phyloP scores from a whole-genome alignment of 2,329 filamentous ascomycete species.

The Ophiostoma himal-ulmi region DNA sequence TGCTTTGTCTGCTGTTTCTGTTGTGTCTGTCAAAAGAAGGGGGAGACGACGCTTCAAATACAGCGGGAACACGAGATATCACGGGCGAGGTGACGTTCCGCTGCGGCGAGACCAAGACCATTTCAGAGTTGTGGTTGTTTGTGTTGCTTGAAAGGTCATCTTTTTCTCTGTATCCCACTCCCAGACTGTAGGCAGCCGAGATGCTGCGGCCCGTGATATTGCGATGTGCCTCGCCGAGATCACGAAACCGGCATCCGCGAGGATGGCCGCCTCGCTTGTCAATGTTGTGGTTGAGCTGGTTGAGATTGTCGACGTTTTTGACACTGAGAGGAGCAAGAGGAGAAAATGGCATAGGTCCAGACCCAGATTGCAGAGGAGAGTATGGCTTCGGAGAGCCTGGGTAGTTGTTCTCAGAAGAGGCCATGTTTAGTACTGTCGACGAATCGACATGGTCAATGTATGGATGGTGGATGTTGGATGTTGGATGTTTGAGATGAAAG shows the following conservation, averaged over 20 bases:
- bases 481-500: background rate
- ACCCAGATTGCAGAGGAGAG: background rate
- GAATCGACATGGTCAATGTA: background rate
- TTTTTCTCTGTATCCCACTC: background rate
- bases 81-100: slow-evolving; percentile 15
- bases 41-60: background rate
- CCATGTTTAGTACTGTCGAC: background rate
- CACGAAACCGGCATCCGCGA: slow-evolving; percentile 35
- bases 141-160: background rate
- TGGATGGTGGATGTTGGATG: background rate
- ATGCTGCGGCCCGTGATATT: slow-evolving; percentile 34
- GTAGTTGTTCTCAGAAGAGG: background rate
- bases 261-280: slow-evolving; percentile 28
- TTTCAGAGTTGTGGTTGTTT: background rate
- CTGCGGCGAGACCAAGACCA: slow-evolving; percentile 6
- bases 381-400: background rate
- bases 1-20: background rate
- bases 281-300: background rate
- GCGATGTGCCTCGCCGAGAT: slow-evolving; percentile 37
- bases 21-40: background rate
- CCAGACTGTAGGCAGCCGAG: slow-evolving; percentile 13
- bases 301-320: slow-evolving; percentile 10
- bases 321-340: background rate
- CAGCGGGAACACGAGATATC: background rate
- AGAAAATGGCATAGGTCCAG: background rate